Evolutionary conservation across 2,329 filamentous ascomycete genomes (phyloP).

Genomic region (Pseudofabraea citricarpa): DNA sequence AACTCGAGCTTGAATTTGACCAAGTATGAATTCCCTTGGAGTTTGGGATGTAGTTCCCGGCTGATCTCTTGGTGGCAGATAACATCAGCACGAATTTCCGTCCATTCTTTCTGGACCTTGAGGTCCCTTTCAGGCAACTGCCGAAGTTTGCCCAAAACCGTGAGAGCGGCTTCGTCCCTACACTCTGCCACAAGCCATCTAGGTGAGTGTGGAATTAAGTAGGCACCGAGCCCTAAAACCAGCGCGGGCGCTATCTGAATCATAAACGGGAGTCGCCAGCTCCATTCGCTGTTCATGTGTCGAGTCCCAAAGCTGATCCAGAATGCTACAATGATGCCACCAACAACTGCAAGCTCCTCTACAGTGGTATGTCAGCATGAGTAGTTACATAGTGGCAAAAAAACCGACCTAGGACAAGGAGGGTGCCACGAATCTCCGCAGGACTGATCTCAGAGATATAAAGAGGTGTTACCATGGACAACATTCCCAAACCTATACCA

Average conservation of each 20-base stretch:
- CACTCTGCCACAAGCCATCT: slow-evolving; percentile 35
- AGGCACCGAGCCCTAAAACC: slow-evolving; percentile 31
- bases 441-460: slow-evolving; percentile 48
- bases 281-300: slow-evolving; percentile 25
- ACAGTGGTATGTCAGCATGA: slow-evolving; percentile 31
- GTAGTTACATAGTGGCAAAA: no score
- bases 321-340: slow-evolving; percentile 38
- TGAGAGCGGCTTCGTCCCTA: slow-evolving; percentile 41
- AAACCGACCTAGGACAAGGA: slow-evolving; percentile 18
- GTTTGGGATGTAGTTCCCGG: slow-evolving; percentile 31
- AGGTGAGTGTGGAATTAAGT: slow-evolving; percentile 42
- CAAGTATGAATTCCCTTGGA: slow-evolving; percentile 28
- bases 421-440: slow-evolving; percentile 26
- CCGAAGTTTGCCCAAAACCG: slow-evolving; percentile 45
- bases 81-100: slow-evolving; percentile 39
- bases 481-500: slow-evolving; percentile 46
- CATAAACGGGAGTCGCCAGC: slow-evolving; percentile 30
- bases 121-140: slow-evolving; percentile 41
- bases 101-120: slow-evolving; percentile 44
- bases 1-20: slow-evolving; percentile 40
- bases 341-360: slow-evolving; percentile 33
- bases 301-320: slow-evolving; percentile 38
- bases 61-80: slow-evolving; percentile 31
- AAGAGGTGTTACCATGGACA: slow-evolving; percentile 29
- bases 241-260: slow-evolving; percentile 23